Evolutionary conservation across 352 stramenopile genomes (phyloP), one percentile per base, ranked within the genome.

Genomic region (Phytophthora ohioensis): DNA sequence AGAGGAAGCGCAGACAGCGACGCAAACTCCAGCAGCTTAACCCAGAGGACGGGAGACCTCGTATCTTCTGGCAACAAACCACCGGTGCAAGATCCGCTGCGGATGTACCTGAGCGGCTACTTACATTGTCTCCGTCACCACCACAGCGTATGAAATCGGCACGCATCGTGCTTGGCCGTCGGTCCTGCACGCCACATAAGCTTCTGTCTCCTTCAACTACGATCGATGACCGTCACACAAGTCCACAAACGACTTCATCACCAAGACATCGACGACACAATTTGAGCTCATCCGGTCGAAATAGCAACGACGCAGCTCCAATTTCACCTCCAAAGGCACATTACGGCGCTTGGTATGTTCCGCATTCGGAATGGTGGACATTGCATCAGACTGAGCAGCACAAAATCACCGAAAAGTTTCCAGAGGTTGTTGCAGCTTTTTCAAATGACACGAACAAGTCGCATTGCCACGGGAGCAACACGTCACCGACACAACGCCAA

Each of bases 261-360:
- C 52, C 60, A 53, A 42, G 42, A 31, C 11, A 51, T 30, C 51
- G 38, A 15, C 51, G 49, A 53, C 54, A 27, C 21, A 27, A 27
- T 27, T 27, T 27, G 21, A 27, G 21, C 21, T 27, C 21, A 27
- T 27, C 21, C 21, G 21, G 21, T 3, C 12, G n/a, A 7, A 45
- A 27, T 41, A 54, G 35, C 38, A 45, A 11, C 21, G n/a, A 47
- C 9, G 10, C 38, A 42, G 8, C 54, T n/a, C 36, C 54, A 47
- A 10, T 45, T 13, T 56, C 69, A 13, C 48, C 65, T 60, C 15
- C 57, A 11, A 65, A 79, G 53, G 49, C 66, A 1, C 52, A 71
- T 5, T 91, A 91, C 52, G 83, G 83, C 10, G 76, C 81, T 21
- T 90, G 84, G 84, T 91, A 91, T 48, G 60, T 90, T 8, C 84